These are phyloP conservation scores for Calonectria leucothoes DNA, from an alignment of 2,329 filamentous ascomycete genomes.

Conservation along the genomic window DNA sequence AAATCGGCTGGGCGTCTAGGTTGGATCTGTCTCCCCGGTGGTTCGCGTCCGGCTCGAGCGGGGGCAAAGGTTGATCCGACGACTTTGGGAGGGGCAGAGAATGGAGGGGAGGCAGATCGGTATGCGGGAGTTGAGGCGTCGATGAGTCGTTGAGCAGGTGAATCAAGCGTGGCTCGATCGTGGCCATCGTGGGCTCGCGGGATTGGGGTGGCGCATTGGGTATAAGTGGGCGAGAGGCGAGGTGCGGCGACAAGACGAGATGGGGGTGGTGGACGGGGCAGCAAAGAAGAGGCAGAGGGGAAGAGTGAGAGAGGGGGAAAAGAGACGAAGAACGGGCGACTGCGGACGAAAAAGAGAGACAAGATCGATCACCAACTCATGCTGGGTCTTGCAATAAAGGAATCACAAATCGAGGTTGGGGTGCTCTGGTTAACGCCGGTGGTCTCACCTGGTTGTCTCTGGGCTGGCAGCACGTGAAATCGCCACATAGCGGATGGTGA, in stretches of 20 bases:
- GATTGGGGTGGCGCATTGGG: slow-evolving; percentile 42
- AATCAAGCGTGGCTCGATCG: slow-evolving; percentile 75
- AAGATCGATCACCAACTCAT: slow-evolving; percentile 37
- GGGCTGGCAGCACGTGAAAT: slow-evolving; percentile 45
- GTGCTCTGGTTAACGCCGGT: slow-evolving; percentile 35
- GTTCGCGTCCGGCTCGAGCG: slow-evolving; percentile 63
- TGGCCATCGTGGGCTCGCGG: slow-evolving; percentile 64
- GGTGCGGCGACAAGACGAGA: slow-evolving; percentile 17
- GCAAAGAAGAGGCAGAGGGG: slow-evolving; percentile 14
- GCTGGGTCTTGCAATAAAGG: slow-evolving; percentile 27
- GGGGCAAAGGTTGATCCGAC: slow-evolving; percentile 60
- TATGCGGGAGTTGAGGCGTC: slow-evolving; percentile 59
- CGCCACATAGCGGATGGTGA: slow-evolving; percentile 39
- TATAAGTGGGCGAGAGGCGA: slow-evolving; percentile 35
- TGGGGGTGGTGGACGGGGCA: not conserved
- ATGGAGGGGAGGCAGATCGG: slow-evolving; percentile 67
- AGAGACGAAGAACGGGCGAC: slow-evolving; percentile 9
- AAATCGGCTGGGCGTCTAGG: slow-evolving; percentile 30
- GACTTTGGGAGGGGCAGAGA: slow-evolving; percentile 56
- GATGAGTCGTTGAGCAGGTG: slow-evolving; percentile 71
- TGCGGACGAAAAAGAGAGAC: slow-evolving; percentile 27
- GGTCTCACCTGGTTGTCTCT: slow-evolving; percentile 40
- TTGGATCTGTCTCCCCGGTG: slow-evolving; percentile 52
- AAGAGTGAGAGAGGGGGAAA: slow-evolving; percentile 23
- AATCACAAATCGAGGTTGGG: slow-evolving; percentile 37